Evolutionary conservation across 163 green algal species (phyloP).

Genomic region (Chlorella variabilis): DNA sequence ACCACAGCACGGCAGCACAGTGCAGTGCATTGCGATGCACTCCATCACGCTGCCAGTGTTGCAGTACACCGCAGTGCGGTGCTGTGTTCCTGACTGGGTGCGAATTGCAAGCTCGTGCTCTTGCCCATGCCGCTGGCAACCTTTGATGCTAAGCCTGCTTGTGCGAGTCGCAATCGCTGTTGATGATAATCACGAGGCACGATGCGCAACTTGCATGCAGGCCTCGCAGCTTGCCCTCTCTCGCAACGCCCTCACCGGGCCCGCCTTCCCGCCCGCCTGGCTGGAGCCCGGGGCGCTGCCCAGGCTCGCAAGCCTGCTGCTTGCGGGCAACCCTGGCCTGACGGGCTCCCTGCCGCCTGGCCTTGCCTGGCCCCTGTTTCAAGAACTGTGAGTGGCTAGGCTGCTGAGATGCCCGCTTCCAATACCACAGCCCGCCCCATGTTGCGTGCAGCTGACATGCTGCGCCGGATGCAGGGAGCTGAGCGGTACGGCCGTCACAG

Average conservation of each 20-base stretch:
- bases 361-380: not conserved
- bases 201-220: not conserved
- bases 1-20: too few relatives aligned
- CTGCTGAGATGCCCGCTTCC: not conserved
- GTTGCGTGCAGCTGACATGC: too few relatives aligned
- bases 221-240: not conserved
- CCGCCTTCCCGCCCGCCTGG: conserved; percentile 13
- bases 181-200: not conserved
- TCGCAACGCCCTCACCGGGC: not conserved
- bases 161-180: not conserved
- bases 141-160: too few relatives aligned
- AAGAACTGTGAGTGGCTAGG: not conserved
- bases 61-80: not conserved
- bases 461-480: not conserved
- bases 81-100: too few relatives aligned
- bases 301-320: not conserved
- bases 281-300: not conserved
- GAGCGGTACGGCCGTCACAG: not conserved
- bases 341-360: not conserved
- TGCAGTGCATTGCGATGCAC: too few relatives aligned
- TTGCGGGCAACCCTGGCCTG: not conserved
- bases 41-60: not conserved
- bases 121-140: too few relatives aligned
- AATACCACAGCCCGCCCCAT: not conserved
- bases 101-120: too few relatives aligned